Conservation (phyloP, 1,284 basidiomycete species). For the Ceratobasidium sp. region DNA sequence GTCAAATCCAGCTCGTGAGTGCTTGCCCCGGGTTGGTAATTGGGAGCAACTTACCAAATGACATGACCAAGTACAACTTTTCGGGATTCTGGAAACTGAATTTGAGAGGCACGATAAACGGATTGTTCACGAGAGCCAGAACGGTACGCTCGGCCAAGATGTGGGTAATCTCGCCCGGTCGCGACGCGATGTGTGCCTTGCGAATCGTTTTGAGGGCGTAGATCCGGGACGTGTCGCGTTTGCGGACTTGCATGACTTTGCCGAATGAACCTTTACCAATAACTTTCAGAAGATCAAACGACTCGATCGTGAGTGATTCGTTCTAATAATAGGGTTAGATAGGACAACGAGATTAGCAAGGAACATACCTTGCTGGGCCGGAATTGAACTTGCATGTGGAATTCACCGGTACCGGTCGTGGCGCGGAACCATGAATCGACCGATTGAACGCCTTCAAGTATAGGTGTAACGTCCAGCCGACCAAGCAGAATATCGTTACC, state of each 20-base stretch:
- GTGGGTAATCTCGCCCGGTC: slow-evolving; percentile 96
- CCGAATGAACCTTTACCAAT: slow-evolving; percentile 98
- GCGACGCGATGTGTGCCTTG: slow-evolving; percentile 97
- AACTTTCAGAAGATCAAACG: slow-evolving; percentile 96
- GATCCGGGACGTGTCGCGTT: slow-evolving; percentile 96
- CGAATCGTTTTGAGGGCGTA: slow-evolving; percentile 99
- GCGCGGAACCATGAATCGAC: slow-evolving; percentile 89
- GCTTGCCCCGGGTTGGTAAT: background rate
- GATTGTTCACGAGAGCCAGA: slow-evolving; percentile 95
- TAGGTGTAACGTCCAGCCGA: slow-evolving; percentile 86
- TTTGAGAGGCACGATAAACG: slow-evolving; percentile 98
- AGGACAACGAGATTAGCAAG: background rate
- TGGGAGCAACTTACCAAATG: slow-evolving; percentile 68
- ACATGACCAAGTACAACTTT: slow-evolving; percentile 97
- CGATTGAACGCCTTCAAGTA: slow-evolving; percentile 69
- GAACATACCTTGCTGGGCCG: slow-evolving; percentile 67
- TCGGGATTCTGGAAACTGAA: slow-evolving; percentile 98
- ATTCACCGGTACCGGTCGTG: slow-evolving; percentile 83
- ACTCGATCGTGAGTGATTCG: slow-evolving; percentile 88
- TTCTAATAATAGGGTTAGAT: slow-evolving; percentile 51
- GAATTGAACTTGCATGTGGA: slow-evolving; percentile 96
- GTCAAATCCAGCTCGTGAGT: slow-evolving; percentile 29
- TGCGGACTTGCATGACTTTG: slow-evolving; percentile 95
- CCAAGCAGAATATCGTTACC: slow-evolving; percentile 90
- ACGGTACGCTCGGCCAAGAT: slow-evolving; percentile 97